Evolutionary conservation across 352 stramenopile species (phyloP).

Genomic region (Globisporangium middletonii): DNA sequence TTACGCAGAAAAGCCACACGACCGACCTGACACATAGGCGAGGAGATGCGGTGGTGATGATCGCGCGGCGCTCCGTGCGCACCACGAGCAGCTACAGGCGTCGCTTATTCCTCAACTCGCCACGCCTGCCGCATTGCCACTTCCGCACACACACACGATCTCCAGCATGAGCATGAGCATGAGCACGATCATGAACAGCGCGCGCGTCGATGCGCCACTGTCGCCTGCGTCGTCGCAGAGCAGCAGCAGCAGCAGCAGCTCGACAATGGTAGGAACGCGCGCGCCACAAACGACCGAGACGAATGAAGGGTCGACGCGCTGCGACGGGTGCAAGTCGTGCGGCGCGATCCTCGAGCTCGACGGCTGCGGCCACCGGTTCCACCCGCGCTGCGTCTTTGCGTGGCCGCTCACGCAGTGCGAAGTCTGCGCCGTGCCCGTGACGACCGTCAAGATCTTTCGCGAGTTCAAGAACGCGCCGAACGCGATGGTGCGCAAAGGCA

Average conservation of each 20-base stretch:
- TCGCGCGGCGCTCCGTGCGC: background rate
- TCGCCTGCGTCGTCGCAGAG: background rate
- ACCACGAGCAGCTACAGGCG: background rate
- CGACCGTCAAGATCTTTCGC: conserved; percentile 43
- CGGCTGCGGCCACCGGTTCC: conserved; percentile 70
- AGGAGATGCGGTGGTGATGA: conserved; percentile 2
- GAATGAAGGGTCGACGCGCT: conserved; percentile 49
- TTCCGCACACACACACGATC: conserved; percentile 9
- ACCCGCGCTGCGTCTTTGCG: conserved; percentile 67
- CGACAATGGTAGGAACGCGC: background rate
- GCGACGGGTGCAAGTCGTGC: conserved; percentile 64
- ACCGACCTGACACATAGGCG: no score
- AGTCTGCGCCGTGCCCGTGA: conserved; percentile 40
- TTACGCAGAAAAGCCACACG: no score
- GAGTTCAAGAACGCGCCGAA: conserved; percentile 32
- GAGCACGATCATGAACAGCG: background rate
- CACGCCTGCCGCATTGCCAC: background rate
- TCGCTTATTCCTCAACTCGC: conserved; percentile 29
- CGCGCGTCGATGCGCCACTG: background rate
- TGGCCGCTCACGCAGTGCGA: conserved; percentile 64
- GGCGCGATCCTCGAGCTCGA: conserved; percentile 62
- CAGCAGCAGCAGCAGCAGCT: background rate
- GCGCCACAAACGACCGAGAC: no score
- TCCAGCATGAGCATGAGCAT: background rate
- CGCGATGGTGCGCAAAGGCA: conserved; percentile 56